Conservation (phyloP, 371 early-diverging fungal genomes). For the Saksenaea vasiformis region DNA sequence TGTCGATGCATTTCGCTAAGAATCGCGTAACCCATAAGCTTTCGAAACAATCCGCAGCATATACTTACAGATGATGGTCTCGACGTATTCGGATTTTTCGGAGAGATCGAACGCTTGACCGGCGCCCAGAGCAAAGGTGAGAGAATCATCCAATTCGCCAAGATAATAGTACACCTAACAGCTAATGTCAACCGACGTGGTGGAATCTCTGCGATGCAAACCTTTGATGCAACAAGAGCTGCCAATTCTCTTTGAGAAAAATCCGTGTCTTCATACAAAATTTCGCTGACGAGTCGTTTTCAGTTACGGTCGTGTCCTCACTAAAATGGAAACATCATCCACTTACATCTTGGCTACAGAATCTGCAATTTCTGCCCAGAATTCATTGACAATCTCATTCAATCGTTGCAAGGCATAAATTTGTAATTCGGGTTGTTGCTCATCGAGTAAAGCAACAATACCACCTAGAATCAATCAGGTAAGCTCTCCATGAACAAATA, state of each 20-base stretch:
- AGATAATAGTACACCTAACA: slow-evolving; percentile 88
- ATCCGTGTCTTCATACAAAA: slow-evolving; percentile 87
- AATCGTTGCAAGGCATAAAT: slow-evolving; percentile 90
- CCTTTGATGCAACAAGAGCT: slow-evolving; percentile 95
- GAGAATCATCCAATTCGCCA: slow-evolving; percentile 93
- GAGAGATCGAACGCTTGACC: slow-evolving; percentile 83
- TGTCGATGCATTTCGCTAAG: slow-evolving; percentile 88
- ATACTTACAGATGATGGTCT: slow-evolving; percentile 87
- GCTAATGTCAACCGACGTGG: background rate
- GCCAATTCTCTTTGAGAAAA: slow-evolving; percentile 89
- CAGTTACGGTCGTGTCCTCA: background rate
- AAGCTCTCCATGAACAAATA: slow-evolving; percentile 3
- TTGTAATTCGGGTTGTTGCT: slow-evolving; percentile 88
- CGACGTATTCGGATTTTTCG: slow-evolving; percentile 84
- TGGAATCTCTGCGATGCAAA: slow-evolving; percentile 30
- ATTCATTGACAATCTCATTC: slow-evolving; percentile 85
- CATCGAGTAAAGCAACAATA: slow-evolving; percentile 91
- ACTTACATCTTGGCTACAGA: slow-evolving; percentile 89
- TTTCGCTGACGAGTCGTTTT: slow-evolving; percentile 63
- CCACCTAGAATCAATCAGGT: slow-evolving; percentile 62
- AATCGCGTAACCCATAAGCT: background rate
- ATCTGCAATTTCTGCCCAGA: slow-evolving; percentile 98
- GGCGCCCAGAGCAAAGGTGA: slow-evolving; percentile 95
- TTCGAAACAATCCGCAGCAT: background rate
- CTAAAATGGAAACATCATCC: background rate